Evolutionary conservation across 2,329 filamentous ascomycete species (phyloP).

Genomic region (Diaporthe sp.): DNA sequence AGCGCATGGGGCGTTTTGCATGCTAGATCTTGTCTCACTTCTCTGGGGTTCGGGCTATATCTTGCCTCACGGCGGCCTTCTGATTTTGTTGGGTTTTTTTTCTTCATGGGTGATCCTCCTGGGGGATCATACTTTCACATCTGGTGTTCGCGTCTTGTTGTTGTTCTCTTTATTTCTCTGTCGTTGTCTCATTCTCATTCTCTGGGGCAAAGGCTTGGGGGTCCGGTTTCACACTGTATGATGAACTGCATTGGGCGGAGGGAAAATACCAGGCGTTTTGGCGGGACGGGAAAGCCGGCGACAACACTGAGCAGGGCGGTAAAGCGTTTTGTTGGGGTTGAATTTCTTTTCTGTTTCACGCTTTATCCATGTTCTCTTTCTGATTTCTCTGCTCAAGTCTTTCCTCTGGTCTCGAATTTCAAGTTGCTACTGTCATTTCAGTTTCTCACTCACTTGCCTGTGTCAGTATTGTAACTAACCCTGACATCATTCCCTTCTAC

Average conservation of each 20-base stretch:
- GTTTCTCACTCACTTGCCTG: slow-evolving; percentile 17
- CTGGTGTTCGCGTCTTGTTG: not conserved
- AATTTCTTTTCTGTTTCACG: not conserved
- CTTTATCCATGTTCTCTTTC: not conserved
- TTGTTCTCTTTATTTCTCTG: not conserved
- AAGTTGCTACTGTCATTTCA: slow-evolving; percentile 20
- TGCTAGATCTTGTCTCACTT: slow-evolving; percentile 31
- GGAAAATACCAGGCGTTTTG: slow-evolving; percentile 52
- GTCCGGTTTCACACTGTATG: not conserved
- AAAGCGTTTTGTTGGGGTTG: slow-evolving; percentile 22
- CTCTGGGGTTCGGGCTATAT: slow-evolving; percentile 36
- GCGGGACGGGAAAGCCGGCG: slow-evolving; percentile 31
- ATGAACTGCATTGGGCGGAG: slow-evolving; percentile 40
- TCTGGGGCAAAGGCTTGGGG: not conserved
- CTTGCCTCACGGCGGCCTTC: slow-evolving; percentile 39
- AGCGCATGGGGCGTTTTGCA: slow-evolving; percentile 36
- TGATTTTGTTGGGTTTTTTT: slow-evolving; percentile 21
- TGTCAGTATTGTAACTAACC: slow-evolving; percentile 33
- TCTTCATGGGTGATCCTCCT: slow-evolving; percentile 2
- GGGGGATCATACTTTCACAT: not conserved
- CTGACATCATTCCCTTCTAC: slow-evolving; percentile 6
- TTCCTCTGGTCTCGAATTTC: slow-evolving; percentile 32
- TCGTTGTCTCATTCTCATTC: not conserved
- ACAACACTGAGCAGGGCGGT: slow-evolving; percentile 26
- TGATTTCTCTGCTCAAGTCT: slow-evolving; percentile 9